Base-by-base conservation (phyloP, 2,329 filamentous ascomycete genomes). In the Penicillium sumatraense region DNA sequence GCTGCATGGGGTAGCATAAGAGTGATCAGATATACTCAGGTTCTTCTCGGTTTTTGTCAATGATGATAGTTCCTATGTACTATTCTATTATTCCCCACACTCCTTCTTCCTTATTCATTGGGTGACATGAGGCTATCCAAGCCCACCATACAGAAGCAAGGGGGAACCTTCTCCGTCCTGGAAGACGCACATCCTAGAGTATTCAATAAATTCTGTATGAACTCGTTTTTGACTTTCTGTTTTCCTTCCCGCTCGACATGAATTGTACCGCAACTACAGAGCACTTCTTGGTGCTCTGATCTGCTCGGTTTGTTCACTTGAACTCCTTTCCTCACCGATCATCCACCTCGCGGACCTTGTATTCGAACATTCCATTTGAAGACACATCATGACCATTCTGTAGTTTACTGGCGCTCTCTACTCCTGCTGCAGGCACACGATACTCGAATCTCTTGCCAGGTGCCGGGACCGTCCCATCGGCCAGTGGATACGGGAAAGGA, bases 381-480 rank as follows among this genome's bases (percentile, higher is more conserved):
- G 72, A 71, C 36, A 80, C 73, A 13, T 65, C 63, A 56, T 78
- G 77, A 65, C 81, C 80, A 57, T 84, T 77, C 36, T 75, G 68
- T 69, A 85, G 71, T 68, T 85, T 85, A 52, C 66, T 61, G 11
- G 76, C 78, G 20, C 80, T 81, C 60, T 88, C 83, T 0, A 71
- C 70, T 0, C 86, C 87, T 0, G 80, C 81, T 0, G 83, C 82
- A 0, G 87, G 87, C n/a, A 89, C 73, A 2, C 76, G 77, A 48
- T 87, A 86, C 67, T 89, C 86, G 45, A 78, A 78, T 49, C 64
- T 73, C 60, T 79, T 80, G 3, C 76, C 78, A 0, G 72, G 47
- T 0, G 59, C 67, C 0, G 77, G 70, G 2, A 57, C 53, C 33
- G 61, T 66, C 13, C 75, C 78, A 5, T 72, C 75, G 0, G 77